phyloP scores from a whole-genome alignment of 371 early-diverging fungal species.

The Apophysomyces elegans region DNA sequence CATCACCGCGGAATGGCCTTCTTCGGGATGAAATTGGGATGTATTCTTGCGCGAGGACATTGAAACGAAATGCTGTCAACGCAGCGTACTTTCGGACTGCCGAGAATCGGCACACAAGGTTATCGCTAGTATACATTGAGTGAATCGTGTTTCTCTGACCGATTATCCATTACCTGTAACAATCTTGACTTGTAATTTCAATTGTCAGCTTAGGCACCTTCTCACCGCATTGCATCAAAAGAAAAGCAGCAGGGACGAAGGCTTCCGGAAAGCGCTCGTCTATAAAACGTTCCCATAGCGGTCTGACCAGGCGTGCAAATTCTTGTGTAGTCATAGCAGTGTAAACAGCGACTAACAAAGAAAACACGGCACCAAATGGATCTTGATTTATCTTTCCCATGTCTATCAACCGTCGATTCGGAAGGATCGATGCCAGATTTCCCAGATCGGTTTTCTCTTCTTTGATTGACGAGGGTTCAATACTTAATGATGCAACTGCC shows the following conservation, averaged over 20 bases:
- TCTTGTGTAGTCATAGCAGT: conserved; percentile 54
- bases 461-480: conserved; percentile 28
- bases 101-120: conserved; percentile 50
- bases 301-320: conserved; percentile 44
- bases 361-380: conserved; percentile 57
- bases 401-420: conserved; percentile 44
- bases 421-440: conserved; percentile 24
- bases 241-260: conserved; percentile 59
- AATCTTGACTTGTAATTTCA: conserved; percentile 45
- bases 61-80: conserved; percentile 58
- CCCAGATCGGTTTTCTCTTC: not conserved
- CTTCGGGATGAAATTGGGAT: conserved; percentile 53
- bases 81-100: conserved; percentile 50
- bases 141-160: not conserved
- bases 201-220: conserved; percentile 55
- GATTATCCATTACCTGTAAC: conserved; percentile 44
- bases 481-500: conserved; percentile 25
- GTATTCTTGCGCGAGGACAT: conserved; percentile 56
- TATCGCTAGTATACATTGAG: conserved; percentile 33
- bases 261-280: conserved; percentile 50
- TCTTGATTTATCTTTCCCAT: conserved; percentile 55
- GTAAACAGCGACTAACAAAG: conserved; percentile 60
- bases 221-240: conserved; percentile 68
- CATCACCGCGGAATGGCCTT: conserved; percentile 62
- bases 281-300: conserved; percentile 60